Percentiles rank a stretch among this genome's conserved stretches.
Conservation (phyloP, 495 filamentous ascomycete species). For the Daldinia grandis region DNA sequence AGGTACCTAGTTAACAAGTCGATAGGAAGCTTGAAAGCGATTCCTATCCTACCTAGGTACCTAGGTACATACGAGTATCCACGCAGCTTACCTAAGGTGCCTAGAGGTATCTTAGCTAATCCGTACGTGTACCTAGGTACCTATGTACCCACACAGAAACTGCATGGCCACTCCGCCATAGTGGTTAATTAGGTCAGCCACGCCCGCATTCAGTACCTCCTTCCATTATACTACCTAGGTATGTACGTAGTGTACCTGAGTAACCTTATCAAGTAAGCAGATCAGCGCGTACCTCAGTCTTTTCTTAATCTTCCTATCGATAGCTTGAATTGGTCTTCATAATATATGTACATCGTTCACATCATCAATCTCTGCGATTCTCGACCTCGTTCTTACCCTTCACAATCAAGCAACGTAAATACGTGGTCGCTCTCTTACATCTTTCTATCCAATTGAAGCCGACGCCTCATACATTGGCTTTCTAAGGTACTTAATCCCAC, state of each 20-base stretch:
- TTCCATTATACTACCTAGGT: not conserved
- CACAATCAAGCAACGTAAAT: not conserved
- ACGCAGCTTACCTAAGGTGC: too few species aligned
- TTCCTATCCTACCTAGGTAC: too few species aligned
- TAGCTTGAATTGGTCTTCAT: slow-evolving; percentile 24
- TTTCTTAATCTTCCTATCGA: slow-evolving; percentile 16
- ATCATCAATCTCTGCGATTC: slow-evolving; percentile 14
- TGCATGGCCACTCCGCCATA: not conserved
- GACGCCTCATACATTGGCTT: not conserved
- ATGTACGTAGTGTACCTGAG: too few species aligned
- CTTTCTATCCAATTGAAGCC: not conserved
- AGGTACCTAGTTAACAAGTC: not conserved
- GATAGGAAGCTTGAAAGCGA: not conserved
- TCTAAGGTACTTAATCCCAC: not conserved
- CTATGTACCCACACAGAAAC: too few species aligned
- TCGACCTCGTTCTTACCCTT: slow-evolving; percentile 11
- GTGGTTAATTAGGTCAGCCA: not conserved
- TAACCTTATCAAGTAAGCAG: not conserved
- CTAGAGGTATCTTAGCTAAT: too few species aligned
- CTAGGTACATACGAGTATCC: too few species aligned
- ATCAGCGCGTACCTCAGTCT: not conserved
- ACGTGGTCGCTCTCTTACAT: not conserved
- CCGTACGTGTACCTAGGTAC: too few species aligned
- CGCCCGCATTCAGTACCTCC: not conserved
- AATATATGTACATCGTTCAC: slow-evolving; percentile 7